A percentile compares a stretch with the other conserved stretches of the same genome.
These are phyloP conservation scores for Phytophthora hybrid DNA, from an alignment of 352 stramenopile genomes.

Conservation along the genomic window DNA sequence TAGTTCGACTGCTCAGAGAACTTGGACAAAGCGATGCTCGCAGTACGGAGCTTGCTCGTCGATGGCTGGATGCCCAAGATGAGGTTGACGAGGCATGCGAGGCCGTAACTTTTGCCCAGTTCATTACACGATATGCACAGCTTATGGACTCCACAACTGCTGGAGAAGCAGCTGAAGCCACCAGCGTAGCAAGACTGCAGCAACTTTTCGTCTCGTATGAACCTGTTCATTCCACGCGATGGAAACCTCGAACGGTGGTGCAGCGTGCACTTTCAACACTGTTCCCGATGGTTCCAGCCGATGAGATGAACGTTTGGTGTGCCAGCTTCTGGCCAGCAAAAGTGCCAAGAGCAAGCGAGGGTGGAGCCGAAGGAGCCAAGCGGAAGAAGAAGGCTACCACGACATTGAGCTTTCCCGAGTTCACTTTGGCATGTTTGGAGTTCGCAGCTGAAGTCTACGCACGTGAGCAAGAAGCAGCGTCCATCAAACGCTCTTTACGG, in stretches of 20 bases:
- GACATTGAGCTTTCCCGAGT: slow-evolving; percentile 61
- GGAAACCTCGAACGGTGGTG: slow-evolving; percentile 49
- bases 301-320: slow-evolving; percentile 47
- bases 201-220: slow-evolving; percentile 51
- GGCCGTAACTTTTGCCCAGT: slow-evolving; percentile 66
- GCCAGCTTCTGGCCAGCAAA: slow-evolving; percentile 34
- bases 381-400: slow-evolving; percentile 17
- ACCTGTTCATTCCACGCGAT: slow-evolving; percentile 37
- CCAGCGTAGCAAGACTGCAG: slow-evolving; percentile 45
- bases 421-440: slow-evolving; percentile 63
- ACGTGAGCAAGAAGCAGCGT: slow-evolving; percentile 28
- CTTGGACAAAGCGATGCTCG: slow-evolving; percentile 42
- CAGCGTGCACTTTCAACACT: slow-evolving; percentile 38
- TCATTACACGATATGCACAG: slow-evolving; percentile 69
- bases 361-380: not conserved
- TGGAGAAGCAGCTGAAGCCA: slow-evolving; percentile 9
- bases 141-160: slow-evolving; percentile 31
- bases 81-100: slow-evolving; percentile 7
- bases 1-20: slow-evolving; percentile 42
- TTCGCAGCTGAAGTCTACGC: slow-evolving; percentile 48
- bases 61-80: slow-evolving; percentile 35
- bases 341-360: not conserved
- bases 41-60: slow-evolving; percentile 30
- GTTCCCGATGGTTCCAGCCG: slow-evolving; percentile 34
- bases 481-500: slow-evolving; percentile 40